Base-by-base conservation (phyloP, 345 rosid genomes). In the Syzygium aqueum region DNA sequence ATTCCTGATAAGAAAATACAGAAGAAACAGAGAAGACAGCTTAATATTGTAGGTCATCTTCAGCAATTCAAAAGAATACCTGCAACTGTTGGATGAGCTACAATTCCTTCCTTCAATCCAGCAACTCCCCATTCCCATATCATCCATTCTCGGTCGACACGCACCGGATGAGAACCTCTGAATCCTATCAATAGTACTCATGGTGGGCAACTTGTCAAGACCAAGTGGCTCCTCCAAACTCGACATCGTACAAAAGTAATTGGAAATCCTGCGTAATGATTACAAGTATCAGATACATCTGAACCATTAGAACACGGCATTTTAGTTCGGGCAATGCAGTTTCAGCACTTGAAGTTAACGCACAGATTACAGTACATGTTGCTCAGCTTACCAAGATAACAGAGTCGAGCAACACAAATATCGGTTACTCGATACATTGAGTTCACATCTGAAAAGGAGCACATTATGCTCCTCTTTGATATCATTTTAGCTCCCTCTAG, bases 211-310 rank as follows among this genome's bases (percentile, higher is more conserved):
- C 96, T 95, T 96, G 92, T 96, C 98, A 84, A 96, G 87, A 61
- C 96, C 94, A 30, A 96, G 95, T 3, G 98, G 97, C 93, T 97
- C 98, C 93, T 95, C 98, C 95, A 97, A 88, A 89, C 99, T 96
- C 43, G 99, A 97, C 99, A 97, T 97, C 87, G 92, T 54, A 19
- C 5, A 37, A 53, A 19, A 59, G 63, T 16, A 77, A 51, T n/a
- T 30, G 78, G n/a, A 84, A 84, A 84, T 87, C 82, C 84, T 61
- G 43, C 37, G 1, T 51, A 67, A 65, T 28, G 53, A 63, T n/a
- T 78, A 37, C 54, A 54, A 51, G 50, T 54, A 49, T n/a, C 43
- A 82, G 53, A 86, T 67, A 17, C 78, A 67, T 67, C 46, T 65
- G 46, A 67, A 8, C 78, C 78, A 30, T 67, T 30, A 67, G 78